Base-by-base conservation (phyloP, 2,329 filamentous ascomycete genomes). In the Fusarium clavum region DNA sequence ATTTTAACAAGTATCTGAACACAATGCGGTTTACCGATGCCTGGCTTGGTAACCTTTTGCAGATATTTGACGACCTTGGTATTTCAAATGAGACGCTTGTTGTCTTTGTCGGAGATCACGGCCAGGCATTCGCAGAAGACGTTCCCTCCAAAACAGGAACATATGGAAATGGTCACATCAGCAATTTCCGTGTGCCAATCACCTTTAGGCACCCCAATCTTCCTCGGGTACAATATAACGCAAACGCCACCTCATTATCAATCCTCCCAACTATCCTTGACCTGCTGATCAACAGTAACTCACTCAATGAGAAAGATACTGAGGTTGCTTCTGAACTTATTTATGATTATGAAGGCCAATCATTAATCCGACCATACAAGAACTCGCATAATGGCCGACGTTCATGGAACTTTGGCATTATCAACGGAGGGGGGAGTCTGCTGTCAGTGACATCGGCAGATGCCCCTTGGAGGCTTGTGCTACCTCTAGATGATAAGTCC, bases 211-310 rank as follows among this genome's bases (percentile, higher is more conserved):
- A 80, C 25, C 78, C 78, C 1, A 67, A 75, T 16, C 67, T 80
- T 5, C 78, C 78, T 8, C 64, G 72, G 10, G 57, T 79, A 5
- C 70, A 79, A 25, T 73, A 79, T 54, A 62, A 78, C 16, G 76
- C 75, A 40, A 73, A 77, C 38, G 76, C 76, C 14, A 75, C 77
- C 1, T 77, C 77, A 3, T 55, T 77, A 20, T 77, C 77, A 18
- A 77, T 80, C 24, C 70, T 80, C 4, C 78, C 78, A 0, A 79
- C 78, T 0, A 76, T 80, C 22, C 73, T 80, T 38, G 78, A 80
- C n/a, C 66, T 80, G 1, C 77, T 80, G 8, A 67, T 77, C 22
- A 77, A 78, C 51, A 79, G 75, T 0, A 73, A 69, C 18, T 80
- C 78, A 2, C 76, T 80, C 20, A 72, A 74, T 45, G 48, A 70